phyloP scores from a whole-genome alignment of 2,329 filamentous ascomycete species.

The Colletotrichum destructivum region DNA sequence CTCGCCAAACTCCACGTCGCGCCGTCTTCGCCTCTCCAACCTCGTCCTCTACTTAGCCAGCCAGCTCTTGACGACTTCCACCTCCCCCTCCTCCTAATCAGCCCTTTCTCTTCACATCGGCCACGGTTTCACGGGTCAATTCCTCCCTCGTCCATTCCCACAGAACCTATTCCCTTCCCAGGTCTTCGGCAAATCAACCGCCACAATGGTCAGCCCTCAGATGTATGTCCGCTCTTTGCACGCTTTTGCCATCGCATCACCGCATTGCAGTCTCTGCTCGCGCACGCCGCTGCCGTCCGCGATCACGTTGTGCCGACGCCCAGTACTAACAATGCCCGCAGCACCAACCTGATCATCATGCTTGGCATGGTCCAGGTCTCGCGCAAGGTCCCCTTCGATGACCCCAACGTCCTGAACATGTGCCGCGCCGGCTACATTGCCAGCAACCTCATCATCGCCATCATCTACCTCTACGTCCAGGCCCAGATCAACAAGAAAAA shows the following conservation, averaged over 20 bases:
- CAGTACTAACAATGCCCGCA: slow-evolving; percentile 58
- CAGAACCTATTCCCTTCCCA: neutral
- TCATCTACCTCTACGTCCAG: slow-evolving; percentile 89
- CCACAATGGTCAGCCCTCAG: slow-evolving; percentile 49
- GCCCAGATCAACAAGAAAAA: slow-evolving; percentile 94
- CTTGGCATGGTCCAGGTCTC: slow-evolving; percentile 98
- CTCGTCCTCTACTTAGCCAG: slow-evolving; percentile 16
- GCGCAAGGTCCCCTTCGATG: slow-evolving; percentile 95
- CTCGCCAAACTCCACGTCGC: slow-evolving; percentile 34
- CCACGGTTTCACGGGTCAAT: slow-evolving; percentile 5
- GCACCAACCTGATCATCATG: slow-evolving; percentile 94
- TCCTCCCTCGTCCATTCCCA: neutral
- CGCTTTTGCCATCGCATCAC: neutral
- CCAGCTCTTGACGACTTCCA: neutral
- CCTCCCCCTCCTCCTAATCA: neutral
- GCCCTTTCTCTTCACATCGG: slow-evolving; percentile 7
- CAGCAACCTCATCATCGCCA: slow-evolving; percentile 85
- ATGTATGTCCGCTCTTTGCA: slow-evolving; percentile 44
- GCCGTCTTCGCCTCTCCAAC: slow-evolving; percentile 28
- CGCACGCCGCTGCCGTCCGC: neutral
- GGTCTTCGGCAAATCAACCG: slow-evolving; percentile 17
- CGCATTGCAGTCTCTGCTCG: slow-evolving; percentile 13
- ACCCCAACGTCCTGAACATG: slow-evolving; percentile 74
- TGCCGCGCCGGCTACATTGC: slow-evolving; percentile 69
- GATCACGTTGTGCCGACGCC: neutral